Evolutionary conservation across 75 land plant species (phyloP), one percentile per base, ranked within the genome.

Genomic region (Picea glauca): DNA sequence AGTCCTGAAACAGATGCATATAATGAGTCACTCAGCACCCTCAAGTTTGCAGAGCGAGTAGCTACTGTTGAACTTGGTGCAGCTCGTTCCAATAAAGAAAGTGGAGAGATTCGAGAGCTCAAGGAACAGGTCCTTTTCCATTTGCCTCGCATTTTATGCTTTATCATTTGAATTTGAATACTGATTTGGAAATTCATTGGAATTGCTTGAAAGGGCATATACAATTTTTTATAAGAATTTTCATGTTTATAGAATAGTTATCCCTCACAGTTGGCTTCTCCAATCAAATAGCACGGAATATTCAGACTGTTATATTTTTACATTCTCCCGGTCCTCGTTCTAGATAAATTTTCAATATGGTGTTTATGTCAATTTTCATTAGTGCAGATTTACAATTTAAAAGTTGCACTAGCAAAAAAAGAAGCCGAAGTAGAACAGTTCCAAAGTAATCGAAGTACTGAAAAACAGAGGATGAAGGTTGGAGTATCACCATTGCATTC

Each of bases 31-130:
- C 72, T 91, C 18, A 91, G 93, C 86, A 91, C 93, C 35, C 82
- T 91, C 13, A 89, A 91, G 66, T 91, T 89, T 85, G 93, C 93
- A 15, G 91, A 91, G 81, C 84, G 93, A 56, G 93, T 89, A 15
- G 82, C 91, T 46, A 79, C 86, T 21, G 82, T 91, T 63, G 91
- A 91, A 54, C 88, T 91, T 15, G 93, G 93, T 40, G 93, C 93
- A 75, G 93, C 93, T 62, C 83, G 72, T 54, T 75, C 87, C 9
- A 91, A 89, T 68, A 91, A 89, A 81, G 93, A 91, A 76, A 87
- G 77, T 73, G 84, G 84, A 73, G 85, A 91, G 80, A 60, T 89
- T 26, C 77, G 84, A 74, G 91, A 89, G 58, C 87, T 89, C 40
- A 91, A 87, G 78, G 91, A 91, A 60, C 92, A 91, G 87, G 93